Evolutionary conservation across 305 asterid species (phyloP).

Genomic region (Caryopteris hybrid): DNA sequence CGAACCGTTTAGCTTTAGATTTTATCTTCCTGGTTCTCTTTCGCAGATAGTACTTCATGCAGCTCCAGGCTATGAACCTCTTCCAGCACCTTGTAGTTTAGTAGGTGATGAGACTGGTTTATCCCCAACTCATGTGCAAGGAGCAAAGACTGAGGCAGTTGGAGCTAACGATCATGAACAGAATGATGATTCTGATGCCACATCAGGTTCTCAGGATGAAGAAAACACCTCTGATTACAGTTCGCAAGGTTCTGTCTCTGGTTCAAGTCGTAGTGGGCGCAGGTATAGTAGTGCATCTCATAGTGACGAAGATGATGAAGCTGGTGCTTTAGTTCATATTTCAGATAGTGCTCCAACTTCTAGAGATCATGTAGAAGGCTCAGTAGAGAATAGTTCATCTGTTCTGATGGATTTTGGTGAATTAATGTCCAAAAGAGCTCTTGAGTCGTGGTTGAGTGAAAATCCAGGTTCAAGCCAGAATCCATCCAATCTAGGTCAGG

Average conservation of each 20-base stretch:
- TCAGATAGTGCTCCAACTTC: constrained; percentile 59
- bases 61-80: constrained; percentile 99
- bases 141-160: constrained; percentile 23
- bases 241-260: constrained; percentile 56
- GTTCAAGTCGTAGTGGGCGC: constrained; percentile 45
- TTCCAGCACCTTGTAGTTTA: constrained; percentile 86
- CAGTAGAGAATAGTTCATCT: constrained; percentile 36
- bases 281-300: constrained; percentile 40
- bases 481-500: constrained; percentile 39
- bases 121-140: constrained; percentile 25
- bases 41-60: constrained; percentile 98
- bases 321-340: constrained; percentile 59
- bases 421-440: constrained; percentile 67
- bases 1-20: constrained; percentile 55
- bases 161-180: constrained; percentile 35
- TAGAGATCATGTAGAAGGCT: constrained; percentile 30
- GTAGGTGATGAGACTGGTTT: constrained; percentile 34
- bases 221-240: constrained; percentile 70
- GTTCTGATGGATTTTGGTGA: constrained; percentile 58
- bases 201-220: constrained; percentile 72
- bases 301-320: constrained; percentile 42
- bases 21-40: constrained; percentile 98
- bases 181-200: constrained; percentile 56
- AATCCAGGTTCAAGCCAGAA: constrained; percentile 49
- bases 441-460: constrained; percentile 95